Percentiles rank a stretch among this genome's conserved stretches.
Conservation (phyloP, 148 eudicot species). For the Chenopodium album region DNA sequence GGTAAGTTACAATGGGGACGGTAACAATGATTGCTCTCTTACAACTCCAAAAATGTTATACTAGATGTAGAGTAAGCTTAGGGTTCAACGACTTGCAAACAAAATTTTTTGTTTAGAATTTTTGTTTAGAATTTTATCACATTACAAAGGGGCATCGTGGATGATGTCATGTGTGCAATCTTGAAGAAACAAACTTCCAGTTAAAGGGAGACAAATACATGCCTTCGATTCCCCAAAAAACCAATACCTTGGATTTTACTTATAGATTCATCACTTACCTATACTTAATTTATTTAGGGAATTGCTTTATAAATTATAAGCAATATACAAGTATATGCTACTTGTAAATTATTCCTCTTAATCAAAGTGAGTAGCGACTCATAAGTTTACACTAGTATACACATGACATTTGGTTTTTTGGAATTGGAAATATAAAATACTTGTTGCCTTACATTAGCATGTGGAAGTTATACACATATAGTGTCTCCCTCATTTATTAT, state of each 20-base stretch:
- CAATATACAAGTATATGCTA: background rate
- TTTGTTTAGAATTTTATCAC: background rate
- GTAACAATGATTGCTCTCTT: too few species aligned
- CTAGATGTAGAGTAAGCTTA: background rate
- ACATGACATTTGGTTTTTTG: background rate
- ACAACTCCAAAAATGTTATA: background rate
- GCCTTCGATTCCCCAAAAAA: slow-evolving; percentile 31
- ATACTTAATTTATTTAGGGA: background rate
- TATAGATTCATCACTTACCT: slow-evolving; percentile 2
- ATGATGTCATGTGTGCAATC: slow-evolving; percentile 24
- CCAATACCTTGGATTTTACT: slow-evolving; percentile 25
- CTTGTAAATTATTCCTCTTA: background rate
- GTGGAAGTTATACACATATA: too few species aligned
- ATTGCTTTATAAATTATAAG: background rate
- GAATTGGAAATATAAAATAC: background rate
- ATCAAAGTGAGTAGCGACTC: background rate
- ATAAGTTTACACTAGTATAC: background rate
- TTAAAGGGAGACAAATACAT: slow-evolving; percentile 32
- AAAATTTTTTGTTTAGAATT: background rate
- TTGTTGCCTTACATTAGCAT: too few species aligned
- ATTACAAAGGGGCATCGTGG: slow-evolving; percentile 16
- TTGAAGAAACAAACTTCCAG: slow-evolving; percentile 36
- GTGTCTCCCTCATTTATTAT: too few species aligned
- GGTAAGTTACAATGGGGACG: too few species aligned
- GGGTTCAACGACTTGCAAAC: background rate